Conservation (phyloP, 2,329 filamentous ascomycete genomes). For the Acrodontium crateriforme region DNA sequence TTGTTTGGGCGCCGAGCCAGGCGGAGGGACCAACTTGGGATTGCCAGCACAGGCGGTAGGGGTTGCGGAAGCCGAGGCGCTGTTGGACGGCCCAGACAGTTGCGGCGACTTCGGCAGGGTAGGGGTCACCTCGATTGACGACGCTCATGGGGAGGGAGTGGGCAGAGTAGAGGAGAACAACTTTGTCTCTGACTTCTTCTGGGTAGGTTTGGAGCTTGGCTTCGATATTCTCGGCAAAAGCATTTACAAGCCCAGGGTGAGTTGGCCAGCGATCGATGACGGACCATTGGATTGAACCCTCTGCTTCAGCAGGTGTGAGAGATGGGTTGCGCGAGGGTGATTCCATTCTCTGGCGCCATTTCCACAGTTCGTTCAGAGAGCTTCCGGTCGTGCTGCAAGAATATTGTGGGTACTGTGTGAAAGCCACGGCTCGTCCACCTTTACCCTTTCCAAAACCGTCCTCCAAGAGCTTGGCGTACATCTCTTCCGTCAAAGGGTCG, state of each 20-base stretch:
- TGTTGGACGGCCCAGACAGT: slow-evolving; percentile 97
- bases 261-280: slow-evolving; percentile 96
- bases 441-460: slow-evolving; percentile 85
- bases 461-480: slow-evolving; percentile 67
- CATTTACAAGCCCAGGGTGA: slow-evolving; percentile 80
- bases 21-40: slow-evolving; percentile 91
- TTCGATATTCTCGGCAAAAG: slow-evolving; percentile 86
- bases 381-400: slow-evolving; percentile 95
- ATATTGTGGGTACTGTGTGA: slow-evolving; percentile 97
- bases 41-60: slow-evolving; percentile 92
- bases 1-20: slow-evolving; percentile 91
- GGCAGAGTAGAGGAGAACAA: slow-evolving; percentile 76
- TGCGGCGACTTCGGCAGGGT: slow-evolving; percentile 87
- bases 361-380: slow-evolving; percentile 94
- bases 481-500: slow-evolving; percentile 82
- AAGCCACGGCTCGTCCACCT: slow-evolving; percentile 88
- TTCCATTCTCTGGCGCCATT: slow-evolving; percentile 81
- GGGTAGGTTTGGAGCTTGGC: slow-evolving; percentile 73
- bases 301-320: slow-evolving; percentile 38
- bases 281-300: slow-evolving; percentile 80
- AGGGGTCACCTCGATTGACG: slow-evolving; percentile 90
- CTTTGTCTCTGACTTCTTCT: slow-evolving; percentile 61
- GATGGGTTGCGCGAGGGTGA: slow-evolving; percentile 15
- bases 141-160: slow-evolving; percentile 96
- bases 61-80: slow-evolving; percentile 71